Conservation (phyloP, 2,329 filamentous ascomycete species). For the Aspergillus carbonarius region DNA sequence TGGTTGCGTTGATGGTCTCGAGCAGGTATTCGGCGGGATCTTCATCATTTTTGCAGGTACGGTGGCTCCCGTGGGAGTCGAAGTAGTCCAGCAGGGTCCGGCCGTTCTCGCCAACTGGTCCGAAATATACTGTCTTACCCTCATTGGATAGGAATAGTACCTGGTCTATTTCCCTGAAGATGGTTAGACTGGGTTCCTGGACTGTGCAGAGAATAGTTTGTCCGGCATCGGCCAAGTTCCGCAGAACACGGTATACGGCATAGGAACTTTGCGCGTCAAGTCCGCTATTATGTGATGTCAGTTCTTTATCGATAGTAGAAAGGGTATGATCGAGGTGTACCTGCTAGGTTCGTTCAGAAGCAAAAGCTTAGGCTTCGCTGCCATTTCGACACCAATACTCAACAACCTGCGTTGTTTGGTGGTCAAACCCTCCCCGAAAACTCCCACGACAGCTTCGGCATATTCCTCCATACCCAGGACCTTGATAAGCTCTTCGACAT, state of each 20-base stretch:
- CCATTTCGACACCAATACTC: constrained; percentile 90
- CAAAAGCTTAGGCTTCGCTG: constrained; percentile 80
- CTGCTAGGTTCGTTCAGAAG: constrained; percentile 91
- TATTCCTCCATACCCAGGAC: constrained; percentile 86
- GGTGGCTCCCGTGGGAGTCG: constrained; percentile 56
- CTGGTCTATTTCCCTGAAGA: constrained; percentile 78
- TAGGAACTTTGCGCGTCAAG: constrained; percentile 88
- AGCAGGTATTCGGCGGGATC: constrained; percentile 77
- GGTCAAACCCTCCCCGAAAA: constrained; percentile 72
- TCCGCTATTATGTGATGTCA: constrained; percentile 53
- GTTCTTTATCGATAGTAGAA: neutral
- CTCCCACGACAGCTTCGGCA: constrained; percentile 82
- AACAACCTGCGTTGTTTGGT: constrained; percentile 68
- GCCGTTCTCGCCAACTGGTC: constrained; percentile 61
- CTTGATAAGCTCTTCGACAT: constrained; percentile 84
- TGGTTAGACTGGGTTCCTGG: constrained; percentile 85
- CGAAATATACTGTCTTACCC: constrained; percentile 67
- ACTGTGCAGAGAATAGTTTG: constrained; percentile 91
- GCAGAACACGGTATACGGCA: constrained; percentile 79
- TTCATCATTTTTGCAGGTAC: constrained; percentile 57
- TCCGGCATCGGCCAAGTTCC: constrained; percentile 81
- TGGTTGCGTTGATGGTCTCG: constrained; percentile 50
- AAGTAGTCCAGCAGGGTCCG: constrained; percentile 63
- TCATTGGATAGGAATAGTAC: constrained; percentile 63
- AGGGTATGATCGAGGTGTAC: no score